Conservation (phyloP, 78 protist genomes). For the Chrysochromulina parva region DNA sequence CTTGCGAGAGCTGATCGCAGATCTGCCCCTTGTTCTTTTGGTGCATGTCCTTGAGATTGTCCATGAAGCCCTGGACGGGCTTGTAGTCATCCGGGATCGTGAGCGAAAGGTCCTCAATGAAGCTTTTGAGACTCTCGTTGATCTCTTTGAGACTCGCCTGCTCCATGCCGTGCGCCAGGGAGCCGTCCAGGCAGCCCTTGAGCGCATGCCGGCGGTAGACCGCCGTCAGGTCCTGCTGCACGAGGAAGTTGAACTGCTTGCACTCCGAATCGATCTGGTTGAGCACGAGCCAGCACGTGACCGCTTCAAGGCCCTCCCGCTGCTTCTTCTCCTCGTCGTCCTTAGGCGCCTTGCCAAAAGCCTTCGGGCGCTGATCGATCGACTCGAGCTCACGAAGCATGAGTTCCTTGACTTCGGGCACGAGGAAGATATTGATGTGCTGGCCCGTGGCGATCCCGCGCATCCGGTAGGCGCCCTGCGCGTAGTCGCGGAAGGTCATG, state of each 20-base stretch:
- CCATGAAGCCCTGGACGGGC: neutral
- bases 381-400: neutral
- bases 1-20: neutral
- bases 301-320: neutral
- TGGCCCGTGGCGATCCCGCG: constrained; percentile 1
- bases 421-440: neutral
- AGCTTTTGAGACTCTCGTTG: neutral
- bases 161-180: no score
- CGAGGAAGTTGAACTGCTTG: neutral
- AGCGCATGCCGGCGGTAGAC: neutral
- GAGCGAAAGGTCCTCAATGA: neutral
- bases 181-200: no score
- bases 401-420: neutral
- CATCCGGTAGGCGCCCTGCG: constrained; percentile 34
- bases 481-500: constrained; percentile 11
- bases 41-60: neutral
- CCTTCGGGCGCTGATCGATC: neutral
- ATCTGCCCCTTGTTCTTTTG: neutral
- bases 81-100: neutral
- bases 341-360: neutral
- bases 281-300: neutral
- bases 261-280: neutral
- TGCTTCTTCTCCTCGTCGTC: neutral
- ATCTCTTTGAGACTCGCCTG: neutral
- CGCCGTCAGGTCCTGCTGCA: neutral